Conservation (phyloP, 2,329 filamentous ascomycete genomes). For the Ambrosiella cleistominuta region DNA sequence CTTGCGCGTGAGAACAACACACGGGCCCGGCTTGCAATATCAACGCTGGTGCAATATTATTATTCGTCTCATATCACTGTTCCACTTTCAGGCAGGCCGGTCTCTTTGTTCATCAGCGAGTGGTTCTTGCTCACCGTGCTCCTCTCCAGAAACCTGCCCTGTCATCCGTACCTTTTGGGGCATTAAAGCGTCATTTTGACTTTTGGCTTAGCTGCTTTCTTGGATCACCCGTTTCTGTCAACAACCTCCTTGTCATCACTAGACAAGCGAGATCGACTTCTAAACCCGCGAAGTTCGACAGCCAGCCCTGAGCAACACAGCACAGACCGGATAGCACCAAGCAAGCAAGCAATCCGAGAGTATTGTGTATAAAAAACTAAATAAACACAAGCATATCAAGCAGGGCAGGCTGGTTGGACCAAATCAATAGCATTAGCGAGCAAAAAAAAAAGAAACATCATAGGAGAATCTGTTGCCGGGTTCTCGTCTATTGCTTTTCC, state of each 20-base stretch:
- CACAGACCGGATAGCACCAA: neutral
- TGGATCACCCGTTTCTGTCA: slow-evolving; percentile 2
- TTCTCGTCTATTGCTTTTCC: neutral
- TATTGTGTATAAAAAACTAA: neutral
- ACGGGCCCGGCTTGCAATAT: neutral
- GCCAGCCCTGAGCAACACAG: neutral
- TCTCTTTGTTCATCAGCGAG: too few species aligned
- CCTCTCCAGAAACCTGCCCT: too few species aligned
- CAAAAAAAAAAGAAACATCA: too few species aligned
- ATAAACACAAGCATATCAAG: neutral
- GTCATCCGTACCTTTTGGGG: neutral
- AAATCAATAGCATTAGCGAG: neutral
- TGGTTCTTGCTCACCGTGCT: too few species aligned
- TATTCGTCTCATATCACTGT: neutral
- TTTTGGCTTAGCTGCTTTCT: slow-evolving; percentile 2
- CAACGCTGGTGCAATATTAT: neutral
- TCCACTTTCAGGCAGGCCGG: too few species aligned
- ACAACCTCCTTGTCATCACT: slow-evolving; percentile 1
- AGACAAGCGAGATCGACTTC: slow-evolving; percentile 11
- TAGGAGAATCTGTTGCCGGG: neutral
- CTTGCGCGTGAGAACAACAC: neutral
- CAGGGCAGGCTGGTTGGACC: neutral
- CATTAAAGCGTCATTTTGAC: slow-evolving; percentile 5
- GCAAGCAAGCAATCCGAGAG: neutral
- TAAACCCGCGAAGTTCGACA: slow-evolving; percentile 10